Evolutionary conservation across 176 grass and related monocot species (phyloP).

Genomic region (Aegilops bicornis): DNA sequence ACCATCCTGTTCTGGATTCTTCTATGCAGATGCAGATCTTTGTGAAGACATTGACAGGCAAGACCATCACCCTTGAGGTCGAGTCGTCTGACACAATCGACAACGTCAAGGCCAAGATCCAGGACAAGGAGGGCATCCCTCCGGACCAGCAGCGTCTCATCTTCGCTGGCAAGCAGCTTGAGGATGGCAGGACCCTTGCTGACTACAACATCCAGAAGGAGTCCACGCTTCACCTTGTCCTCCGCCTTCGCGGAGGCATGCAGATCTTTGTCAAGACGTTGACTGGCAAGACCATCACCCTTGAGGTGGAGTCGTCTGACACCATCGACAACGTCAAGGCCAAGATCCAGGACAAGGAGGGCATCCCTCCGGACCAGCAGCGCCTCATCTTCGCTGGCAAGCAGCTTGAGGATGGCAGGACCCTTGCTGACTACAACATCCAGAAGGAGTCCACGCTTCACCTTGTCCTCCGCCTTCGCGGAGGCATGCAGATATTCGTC

Average conservation of each 20-base stretch:
- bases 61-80: background rate
- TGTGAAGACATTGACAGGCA: background rate
- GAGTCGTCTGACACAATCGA: background rate
- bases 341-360: conserved; percentile 83
- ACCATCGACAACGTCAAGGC: conserved; percentile 83
- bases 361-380: conserved; percentile 73
- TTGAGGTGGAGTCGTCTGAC: conserved; percentile 52
- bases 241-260: conserved; percentile 40
- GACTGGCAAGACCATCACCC: conserved; percentile 70
- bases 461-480: conserved; percentile 65
- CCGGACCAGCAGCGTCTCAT: conserved; percentile 82
- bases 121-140: conserved; percentile 89
- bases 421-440: conserved; percentile 60
- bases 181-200: conserved; percentile 62
- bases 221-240: conserved; percentile 65
- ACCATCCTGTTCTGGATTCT: background rate
- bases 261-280: conserved; percentile 77
- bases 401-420: conserved; percentile 63
- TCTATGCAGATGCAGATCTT: background rate
- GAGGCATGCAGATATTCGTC: conserved; percentile 77
- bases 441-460: conserved; percentile 77
- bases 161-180: conserved; percentile 64
- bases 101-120: conserved; percentile 40
- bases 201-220: conserved; percentile 92
- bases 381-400: conserved; percentile 59